Conservation (phyloP, 257 asterid genomes). For the Solanum clarkiae region DNA sequence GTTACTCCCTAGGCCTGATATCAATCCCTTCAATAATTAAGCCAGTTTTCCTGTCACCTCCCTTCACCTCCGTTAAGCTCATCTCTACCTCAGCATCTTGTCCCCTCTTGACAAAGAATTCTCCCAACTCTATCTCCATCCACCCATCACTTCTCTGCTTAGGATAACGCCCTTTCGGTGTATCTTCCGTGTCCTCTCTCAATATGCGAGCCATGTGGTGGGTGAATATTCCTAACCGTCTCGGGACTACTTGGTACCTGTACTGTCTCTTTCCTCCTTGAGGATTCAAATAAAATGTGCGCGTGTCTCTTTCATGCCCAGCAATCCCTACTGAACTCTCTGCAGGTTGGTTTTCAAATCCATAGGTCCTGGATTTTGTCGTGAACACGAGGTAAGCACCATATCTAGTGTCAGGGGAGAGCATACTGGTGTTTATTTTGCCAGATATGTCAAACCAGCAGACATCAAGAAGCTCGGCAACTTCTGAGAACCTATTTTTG, state of each 20-base stretch:
- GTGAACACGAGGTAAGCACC: conserved; percentile 63
- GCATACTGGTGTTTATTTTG: conserved; percentile 25
- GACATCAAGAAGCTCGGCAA: conserved; percentile 24
- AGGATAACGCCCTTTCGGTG: background rate
- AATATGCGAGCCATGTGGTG: conserved; percentile 1
- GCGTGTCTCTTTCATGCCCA: conserved; percentile 25
- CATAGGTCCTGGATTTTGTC: conserved; percentile 7
- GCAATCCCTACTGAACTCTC: conserved; percentile 25
- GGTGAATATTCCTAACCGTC: conserved; percentile 9
- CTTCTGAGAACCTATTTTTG: background rate
- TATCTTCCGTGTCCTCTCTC: conserved; percentile 1
- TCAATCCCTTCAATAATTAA: conserved; percentile 72
- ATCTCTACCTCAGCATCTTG: conserved; percentile 37
- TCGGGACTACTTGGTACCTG: conserved; percentile 6
- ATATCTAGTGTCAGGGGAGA: conserved; percentile 48
- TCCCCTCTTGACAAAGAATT: conserved; percentile 26
- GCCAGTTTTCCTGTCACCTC: conserved; percentile 62
- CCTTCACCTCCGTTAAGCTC: conserved; percentile 34
- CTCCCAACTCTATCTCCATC: conserved; percentile 79
- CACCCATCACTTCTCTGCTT: conserved; percentile 56
- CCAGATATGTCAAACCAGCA: conserved; percentile 67
- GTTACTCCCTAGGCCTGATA: conserved; percentile 49
- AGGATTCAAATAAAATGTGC: conserved; percentile 30
- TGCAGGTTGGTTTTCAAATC: conserved; percentile 29
- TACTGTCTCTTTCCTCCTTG: conserved; percentile 14